Conservation (phyloP, 441 rosid genomes). For the Flueggea neowawraea region DNA sequence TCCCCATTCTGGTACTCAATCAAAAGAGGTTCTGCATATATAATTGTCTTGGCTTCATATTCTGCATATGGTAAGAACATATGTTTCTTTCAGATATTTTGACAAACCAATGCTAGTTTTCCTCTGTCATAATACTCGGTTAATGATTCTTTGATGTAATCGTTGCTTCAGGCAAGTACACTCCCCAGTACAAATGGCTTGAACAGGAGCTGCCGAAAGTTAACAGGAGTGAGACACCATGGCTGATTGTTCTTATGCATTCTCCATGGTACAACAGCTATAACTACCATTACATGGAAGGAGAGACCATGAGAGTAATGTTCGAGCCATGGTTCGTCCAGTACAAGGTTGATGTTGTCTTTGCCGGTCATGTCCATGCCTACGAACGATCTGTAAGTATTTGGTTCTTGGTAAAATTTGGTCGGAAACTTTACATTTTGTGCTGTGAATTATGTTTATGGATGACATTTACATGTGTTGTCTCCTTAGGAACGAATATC, state of each 20-base stretch:
- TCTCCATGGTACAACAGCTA: slow-evolving; percentile 94
- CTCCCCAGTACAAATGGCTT: slow-evolving; percentile 88
- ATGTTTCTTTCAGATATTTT: background rate
- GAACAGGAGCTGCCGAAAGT: slow-evolving; percentile 72
- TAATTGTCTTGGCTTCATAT: slow-evolving; percentile 77
- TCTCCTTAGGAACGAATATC: slow-evolving; percentile 66
- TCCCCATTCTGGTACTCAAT: slow-evolving; percentile 86
- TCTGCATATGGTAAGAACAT: slow-evolving; percentile 65
- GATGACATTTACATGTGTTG: background rate
- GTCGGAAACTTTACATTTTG: background rate
- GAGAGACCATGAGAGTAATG: slow-evolving; percentile 94
- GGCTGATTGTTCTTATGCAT: slow-evolving; percentile 88
- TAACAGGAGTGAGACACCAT: slow-evolving; percentile 80
- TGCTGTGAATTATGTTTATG: too few species aligned
- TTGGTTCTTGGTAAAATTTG: background rate
- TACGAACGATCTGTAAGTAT: slow-evolving; percentile 88
- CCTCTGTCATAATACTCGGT: background rate
- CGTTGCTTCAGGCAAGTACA: slow-evolving; percentile 50
- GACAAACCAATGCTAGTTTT: background rate
- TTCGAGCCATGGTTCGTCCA: slow-evolving; percentile 71
- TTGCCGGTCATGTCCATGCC: slow-evolving; percentile 92
- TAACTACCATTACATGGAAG: slow-evolving; percentile 91
- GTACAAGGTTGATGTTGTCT: slow-evolving; percentile 80
- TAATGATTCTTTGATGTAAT: background rate
- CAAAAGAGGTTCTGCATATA: slow-evolving; percentile 80